A percentile compares a stretch with the other conserved stretches of the same genome.
Evolutionary conservation across 768 basidiomycete genomes (phyloP).

Genomic region (Tylopilus subfusipes): DNA sequence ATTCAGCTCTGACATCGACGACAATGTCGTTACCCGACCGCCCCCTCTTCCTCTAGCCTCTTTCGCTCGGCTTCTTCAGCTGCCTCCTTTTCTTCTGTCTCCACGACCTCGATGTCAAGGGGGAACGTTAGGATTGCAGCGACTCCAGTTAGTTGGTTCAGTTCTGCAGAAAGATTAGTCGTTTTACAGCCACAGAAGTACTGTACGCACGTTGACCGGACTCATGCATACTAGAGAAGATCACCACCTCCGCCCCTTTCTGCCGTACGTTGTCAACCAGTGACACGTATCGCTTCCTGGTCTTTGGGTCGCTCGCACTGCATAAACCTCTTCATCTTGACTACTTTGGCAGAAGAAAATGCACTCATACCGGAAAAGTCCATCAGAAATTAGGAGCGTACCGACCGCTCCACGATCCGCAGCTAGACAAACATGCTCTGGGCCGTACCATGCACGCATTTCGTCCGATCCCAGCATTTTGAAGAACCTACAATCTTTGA

Average conservation of each 20-base stretch:
- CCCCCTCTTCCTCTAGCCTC: conserved; percentile 9
- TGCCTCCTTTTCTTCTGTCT: conserved; percentile 84
- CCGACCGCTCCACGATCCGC: conserved; percentile 93
- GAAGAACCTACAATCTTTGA: conserved; percentile 66
- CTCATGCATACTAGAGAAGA: conserved; percentile 99
- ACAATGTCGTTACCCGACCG: background rate
- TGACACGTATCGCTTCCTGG: conserved; percentile 79
- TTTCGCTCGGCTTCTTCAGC: conserved; percentile 39
- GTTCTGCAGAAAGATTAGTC: conserved; percentile 48
- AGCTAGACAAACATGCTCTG: conserved; percentile 88
- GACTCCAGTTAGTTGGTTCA: conserved; percentile 94
- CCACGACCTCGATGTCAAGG: conserved; percentile 91
- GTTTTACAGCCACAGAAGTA: background rate
- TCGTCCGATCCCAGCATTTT: conserved; percentile 96
- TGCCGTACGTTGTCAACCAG: conserved; percentile 86
- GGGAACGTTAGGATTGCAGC: conserved; percentile 97
- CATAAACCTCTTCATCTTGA: background rate
- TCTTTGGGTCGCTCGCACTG: conserved; percentile 76
- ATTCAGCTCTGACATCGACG: background rate
- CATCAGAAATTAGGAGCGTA: conserved; percentile 91
- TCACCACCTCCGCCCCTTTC: conserved; percentile 89
- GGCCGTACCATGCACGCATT: conserved; percentile 97
- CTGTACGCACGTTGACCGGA: conserved; percentile 84
- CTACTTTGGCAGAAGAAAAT: background rate
- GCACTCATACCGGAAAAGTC: conserved; percentile 73